Evolutionary conservation across 1,284 basidiomycete genomes (phyloP).

Genomic region (Takashimella koratensis): DNA sequence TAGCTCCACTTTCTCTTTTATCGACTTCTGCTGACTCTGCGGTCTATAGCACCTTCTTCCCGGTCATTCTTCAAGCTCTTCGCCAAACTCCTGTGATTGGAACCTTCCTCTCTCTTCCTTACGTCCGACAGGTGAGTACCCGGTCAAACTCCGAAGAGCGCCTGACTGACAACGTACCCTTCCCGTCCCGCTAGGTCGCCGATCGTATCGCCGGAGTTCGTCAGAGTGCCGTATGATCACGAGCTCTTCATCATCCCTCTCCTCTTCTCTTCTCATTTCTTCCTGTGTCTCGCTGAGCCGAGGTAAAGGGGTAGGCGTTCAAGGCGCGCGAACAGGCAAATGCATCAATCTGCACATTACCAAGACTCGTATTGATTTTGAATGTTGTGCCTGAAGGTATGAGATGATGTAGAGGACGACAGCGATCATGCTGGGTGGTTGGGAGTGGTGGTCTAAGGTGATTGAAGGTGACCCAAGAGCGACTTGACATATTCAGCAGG

Average conservation of each 20-base stretch:
- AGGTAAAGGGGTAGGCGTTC: too few species aligned
- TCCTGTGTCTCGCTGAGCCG: background rate
- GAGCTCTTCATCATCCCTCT: background rate
- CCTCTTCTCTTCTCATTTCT: background rate
- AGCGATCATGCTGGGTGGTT: too few species aligned
- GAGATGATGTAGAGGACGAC: too few species aligned
- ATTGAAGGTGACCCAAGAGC: too few species aligned
- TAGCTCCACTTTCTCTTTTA: background rate
- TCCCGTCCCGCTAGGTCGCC: constrained; percentile 26
- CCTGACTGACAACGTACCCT: background rate
- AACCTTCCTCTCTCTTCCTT: constrained; percentile 78
- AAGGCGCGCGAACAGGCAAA: too few species aligned
- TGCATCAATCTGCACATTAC: too few species aligned
- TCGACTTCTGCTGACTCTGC: background rate
- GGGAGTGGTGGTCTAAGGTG: too few species aligned
- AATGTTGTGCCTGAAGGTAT: too few species aligned
- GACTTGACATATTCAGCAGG: too few species aligned
- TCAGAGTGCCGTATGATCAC: constrained; percentile 43
- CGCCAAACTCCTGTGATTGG: constrained; percentile 93
- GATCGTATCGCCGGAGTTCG: constrained; percentile 47
- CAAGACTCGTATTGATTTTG: too few species aligned
- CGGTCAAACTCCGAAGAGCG: background rate
- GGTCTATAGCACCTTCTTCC: constrained; percentile 88
- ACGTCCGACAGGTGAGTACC: constrained; percentile 57
- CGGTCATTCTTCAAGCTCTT: constrained; percentile 92